These are phyloP conservation scores for Globisporangium nunn DNA, from an alignment of 352 stramenopile species.

Conservation along the genomic window DNA sequence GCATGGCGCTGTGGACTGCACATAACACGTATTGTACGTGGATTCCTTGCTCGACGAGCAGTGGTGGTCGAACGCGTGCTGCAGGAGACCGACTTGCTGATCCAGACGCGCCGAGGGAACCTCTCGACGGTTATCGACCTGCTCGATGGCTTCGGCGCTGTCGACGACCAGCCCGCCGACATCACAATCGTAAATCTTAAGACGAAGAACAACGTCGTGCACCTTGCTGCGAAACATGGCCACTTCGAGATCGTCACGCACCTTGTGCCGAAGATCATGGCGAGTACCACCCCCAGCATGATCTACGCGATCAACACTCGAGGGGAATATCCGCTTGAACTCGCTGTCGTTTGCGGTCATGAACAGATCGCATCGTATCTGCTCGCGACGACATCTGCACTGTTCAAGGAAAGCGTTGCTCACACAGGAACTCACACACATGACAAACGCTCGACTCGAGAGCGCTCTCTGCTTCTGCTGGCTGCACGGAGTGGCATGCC, in stretches of 20 bases:
- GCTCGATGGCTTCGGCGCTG: conserved; percentile 42
- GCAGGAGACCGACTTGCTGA: conserved; percentile 36
- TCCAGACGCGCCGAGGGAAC: conserved; percentile 45
- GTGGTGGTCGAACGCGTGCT: conserved; percentile 15
- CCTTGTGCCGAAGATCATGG: conserved; percentile 33
- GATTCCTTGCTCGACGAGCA: conserved; percentile 34
- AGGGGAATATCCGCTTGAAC: conserved; percentile 35
- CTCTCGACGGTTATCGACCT: conserved; percentile 50
- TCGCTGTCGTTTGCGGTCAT: conserved; percentile 37
- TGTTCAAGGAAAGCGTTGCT: conserved; percentile 18
- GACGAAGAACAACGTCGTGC: conserved; percentile 36
- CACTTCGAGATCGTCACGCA: conserved; percentile 46
- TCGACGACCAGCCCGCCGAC: conserved; percentile 31
- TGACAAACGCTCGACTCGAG: conserved; percentile 13
- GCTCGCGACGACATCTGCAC: conserved; percentile 39
- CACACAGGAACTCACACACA: neutral
- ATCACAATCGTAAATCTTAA: conserved; percentile 21
- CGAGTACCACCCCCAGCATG: conserved; percentile 13
- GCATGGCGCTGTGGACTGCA: conserved; percentile 30
- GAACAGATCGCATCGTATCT: conserved; percentile 51
- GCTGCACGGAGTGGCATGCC: conserved; percentile 36
- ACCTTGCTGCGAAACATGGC: conserved; percentile 41
- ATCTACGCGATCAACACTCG: conserved; percentile 20
- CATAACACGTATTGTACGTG: conserved; percentile 44
- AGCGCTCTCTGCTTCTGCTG: conserved; percentile 40